Evolutionary conservation across 2,329 filamentous ascomycete genomes (phyloP).

Genomic region (Aspergillus clavatus): DNA sequence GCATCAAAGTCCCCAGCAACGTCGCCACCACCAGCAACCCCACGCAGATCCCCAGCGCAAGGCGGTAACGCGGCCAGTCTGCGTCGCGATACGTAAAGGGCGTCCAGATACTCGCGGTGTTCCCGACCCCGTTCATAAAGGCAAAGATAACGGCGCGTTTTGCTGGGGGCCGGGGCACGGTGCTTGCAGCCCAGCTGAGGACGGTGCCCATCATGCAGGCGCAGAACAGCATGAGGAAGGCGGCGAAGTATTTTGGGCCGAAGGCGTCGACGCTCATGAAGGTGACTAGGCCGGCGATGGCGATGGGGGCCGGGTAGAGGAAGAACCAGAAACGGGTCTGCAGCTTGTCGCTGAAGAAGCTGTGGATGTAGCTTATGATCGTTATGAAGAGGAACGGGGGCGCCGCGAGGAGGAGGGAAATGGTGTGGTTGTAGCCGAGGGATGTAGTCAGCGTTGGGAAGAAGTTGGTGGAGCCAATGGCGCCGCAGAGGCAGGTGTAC

Average conservation of each 20-base stretch:
- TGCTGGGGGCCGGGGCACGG: conserved; percentile 46
- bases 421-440: conserved; percentile 39
- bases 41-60: conserved; percentile 36
- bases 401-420: conserved; percentile 45
- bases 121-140: conserved; percentile 48
- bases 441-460: conserved; percentile 46
- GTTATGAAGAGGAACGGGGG: conserved; percentile 49
- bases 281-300: conserved; percentile 45
- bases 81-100: conserved; percentile 41
- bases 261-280: conserved; percentile 49
- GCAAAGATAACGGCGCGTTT: conserved; percentile 49
- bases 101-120: conserved; percentile 45
- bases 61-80: conserved; percentile 34
- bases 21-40: conserved; percentile 27
- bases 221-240: conserved; percentile 47
- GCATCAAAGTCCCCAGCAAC: conserved; percentile 24
- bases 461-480: conserved; percentile 49
- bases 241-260: conserved; percentile 48
- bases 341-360: conserved; percentile 35
- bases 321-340: conserved; percentile 46
- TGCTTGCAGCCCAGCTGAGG: conserved; percentile 45
- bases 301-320: conserved; percentile 45
- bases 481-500: conserved; percentile 48
- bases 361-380: conserved; percentile 38
- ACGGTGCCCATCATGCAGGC: conserved; percentile 25